Conservation (phyloP, 345 rosid genomes). For the Nephelium lappaceum region DNA sequence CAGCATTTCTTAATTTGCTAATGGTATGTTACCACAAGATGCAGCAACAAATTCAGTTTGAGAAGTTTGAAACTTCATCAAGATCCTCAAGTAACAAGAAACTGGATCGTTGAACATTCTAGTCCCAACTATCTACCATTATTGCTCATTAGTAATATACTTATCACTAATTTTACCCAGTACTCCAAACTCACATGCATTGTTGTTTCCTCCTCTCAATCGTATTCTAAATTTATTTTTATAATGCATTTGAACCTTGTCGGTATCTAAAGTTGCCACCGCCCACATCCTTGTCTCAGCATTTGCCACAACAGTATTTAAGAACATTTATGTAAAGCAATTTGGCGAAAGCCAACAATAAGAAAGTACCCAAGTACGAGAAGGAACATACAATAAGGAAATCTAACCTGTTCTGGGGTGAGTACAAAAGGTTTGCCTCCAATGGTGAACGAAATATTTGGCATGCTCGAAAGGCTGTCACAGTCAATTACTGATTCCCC, state of each 20-base stretch:
- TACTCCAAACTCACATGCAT: no score
- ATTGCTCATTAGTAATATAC: no score
- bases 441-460: slow-evolving; percentile 61
- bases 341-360: no score
- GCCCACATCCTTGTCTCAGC: neutral
- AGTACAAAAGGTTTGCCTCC: slow-evolving; percentile 60
- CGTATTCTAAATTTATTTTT: neutral
- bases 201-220: no score
- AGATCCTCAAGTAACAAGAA: no score
- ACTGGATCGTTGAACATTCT: no score
- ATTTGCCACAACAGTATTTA: neutral
- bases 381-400: neutral
- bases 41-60: no score
- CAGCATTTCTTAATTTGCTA: no score
- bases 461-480: slow-evolving; percentile 48
- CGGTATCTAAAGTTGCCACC: neutral
- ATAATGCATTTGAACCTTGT: neutral
- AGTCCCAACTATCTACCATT: no score
- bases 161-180: no score
- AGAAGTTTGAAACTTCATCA: no score
- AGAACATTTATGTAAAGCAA: neutral
- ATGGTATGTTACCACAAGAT: no score
- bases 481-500: slow-evolving; percentile 67
- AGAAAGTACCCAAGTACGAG: neutral
- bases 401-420: slow-evolving; percentile 66